Evolutionary conservation across 768 basidiomycete genomes (phyloP), one percentile per base, ranked within the genome.

Genomic region (Suillus variegatus): DNA sequence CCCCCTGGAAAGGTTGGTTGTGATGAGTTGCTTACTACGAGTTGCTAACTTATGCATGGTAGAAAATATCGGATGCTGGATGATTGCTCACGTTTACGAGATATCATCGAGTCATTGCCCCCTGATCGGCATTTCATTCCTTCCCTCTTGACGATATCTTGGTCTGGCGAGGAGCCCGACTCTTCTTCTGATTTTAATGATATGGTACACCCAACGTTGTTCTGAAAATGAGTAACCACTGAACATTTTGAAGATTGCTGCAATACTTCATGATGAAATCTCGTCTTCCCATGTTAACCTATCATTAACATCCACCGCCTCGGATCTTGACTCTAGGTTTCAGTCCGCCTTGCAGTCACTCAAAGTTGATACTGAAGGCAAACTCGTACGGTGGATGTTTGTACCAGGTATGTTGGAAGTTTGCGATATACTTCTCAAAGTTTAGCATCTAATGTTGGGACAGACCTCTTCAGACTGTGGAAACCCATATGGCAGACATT

Each of bases 41-140:
- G 41, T 40, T 60, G 46, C 61, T 69, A 43, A 67, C 35, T 28
- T 32, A 63, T 46, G 4, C 22, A 25, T 60, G 44, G 0, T 69
- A 91, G 89, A 70, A 89, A 91, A 80, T 91, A 88, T 72, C 86
- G 86, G 6, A 76, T 88, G 46, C 76, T 93, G 36, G 91, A 91
- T 66, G 92, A 93, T 71, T 91, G 89, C 69, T 76, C 86, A 36
- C 86, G 92, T 28, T 76, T 93, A 25, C 84, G 90, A 41, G 88
- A 91, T 64, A 78, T 91, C 22, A 73, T 92, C 36, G 79, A 85
- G 60, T 73, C 78, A 0, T 76, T 91, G 22, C 87, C 88, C 1
- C 66, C 77, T 1, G 79, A 83, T 57, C 84, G 85, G 22, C 85
- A 86, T 74, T 93, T 88, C 68, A 72, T 83, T 20, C 90, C 91